A percentile compares a stretch with the other conserved stretches of the same genome.
Conservation (phyloP, 495 filamentous ascomycete species). For the Penicillium paxilli region DNA sequence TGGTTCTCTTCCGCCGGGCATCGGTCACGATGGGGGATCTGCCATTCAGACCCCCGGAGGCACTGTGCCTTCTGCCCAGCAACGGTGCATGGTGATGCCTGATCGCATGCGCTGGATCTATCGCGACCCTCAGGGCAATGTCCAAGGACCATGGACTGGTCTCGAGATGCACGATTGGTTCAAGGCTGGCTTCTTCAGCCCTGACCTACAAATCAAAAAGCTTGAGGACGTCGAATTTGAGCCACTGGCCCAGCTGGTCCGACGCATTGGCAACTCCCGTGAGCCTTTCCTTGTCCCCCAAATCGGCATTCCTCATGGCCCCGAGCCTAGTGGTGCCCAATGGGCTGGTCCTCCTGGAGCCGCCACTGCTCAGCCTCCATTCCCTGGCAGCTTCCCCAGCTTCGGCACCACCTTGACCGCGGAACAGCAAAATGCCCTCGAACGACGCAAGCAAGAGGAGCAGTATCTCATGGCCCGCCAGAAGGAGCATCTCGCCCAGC, state of each 20-base stretch:
- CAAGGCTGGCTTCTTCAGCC: constrained; percentile 95
- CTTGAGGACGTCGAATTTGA: constrained; percentile 92
- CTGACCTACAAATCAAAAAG: constrained; percentile 91
- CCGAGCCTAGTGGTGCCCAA: constrained; percentile 47
- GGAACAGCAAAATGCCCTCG: constrained; percentile 95
- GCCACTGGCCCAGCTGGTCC: constrained; percentile 90
- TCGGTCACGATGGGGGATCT: constrained; percentile 30
- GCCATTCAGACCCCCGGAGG: constrained; percentile 37
- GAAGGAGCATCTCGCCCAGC: constrained; percentile 87
- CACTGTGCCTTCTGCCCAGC: constrained; percentile 69
- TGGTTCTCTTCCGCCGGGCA: constrained; percentile 39
- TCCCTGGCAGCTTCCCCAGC: constrained; percentile 89
- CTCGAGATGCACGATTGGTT: constrained; percentile 99
- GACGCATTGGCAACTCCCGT: constrained; percentile 93
- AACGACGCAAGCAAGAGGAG: constrained; percentile 95
- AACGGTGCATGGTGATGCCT: constrained; percentile 97
- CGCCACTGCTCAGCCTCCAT: constrained; percentile 84
- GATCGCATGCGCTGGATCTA: constrained; percentile 99
- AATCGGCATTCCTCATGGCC: constrained; percentile 88
- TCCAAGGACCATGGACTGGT: constrained; percentile 92
- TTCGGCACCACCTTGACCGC: constrained; percentile 98
- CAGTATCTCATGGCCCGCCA: constrained; percentile 95
- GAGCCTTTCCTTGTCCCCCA: constrained; percentile 97
- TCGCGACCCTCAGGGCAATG: constrained; percentile 85
- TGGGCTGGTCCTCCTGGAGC: constrained; percentile 47